These are phyloP conservation scores for Syncephalastrum racemosum DNA, from an alignment of 371 early-diverging fungal species.

Conservation along the genomic window DNA sequence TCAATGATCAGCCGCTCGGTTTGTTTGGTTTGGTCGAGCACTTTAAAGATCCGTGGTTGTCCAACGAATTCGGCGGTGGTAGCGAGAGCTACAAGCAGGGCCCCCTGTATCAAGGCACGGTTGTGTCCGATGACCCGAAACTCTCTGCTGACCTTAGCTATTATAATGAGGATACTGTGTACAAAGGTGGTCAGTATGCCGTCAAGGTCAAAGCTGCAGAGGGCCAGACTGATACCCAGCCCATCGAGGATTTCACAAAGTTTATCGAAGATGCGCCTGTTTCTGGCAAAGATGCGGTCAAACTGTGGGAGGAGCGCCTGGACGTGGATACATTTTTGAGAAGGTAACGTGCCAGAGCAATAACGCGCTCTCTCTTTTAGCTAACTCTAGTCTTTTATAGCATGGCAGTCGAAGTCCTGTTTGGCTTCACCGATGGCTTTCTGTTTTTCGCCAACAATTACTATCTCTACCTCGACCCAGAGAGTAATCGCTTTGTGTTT, in stretches of 20 bases:
- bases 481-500: constrained; percentile 21
- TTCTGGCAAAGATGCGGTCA: neutral
- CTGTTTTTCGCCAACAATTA: constrained; percentile 35
- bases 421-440: constrained; percentile 41
- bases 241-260: constrained; percentile 19
- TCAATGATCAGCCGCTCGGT: constrained; percentile 20
- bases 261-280: constrained; percentile 19
- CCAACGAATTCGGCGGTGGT: constrained; percentile 14
- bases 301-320: constrained; percentile 13
- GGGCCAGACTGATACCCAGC: neutral
- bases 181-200: constrained; percentile 8
- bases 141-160: constrained; percentile 19
- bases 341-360: constrained; percentile 12
- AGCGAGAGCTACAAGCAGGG: constrained; percentile 12
- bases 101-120: constrained; percentile 19
- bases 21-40: constrained; percentile 21
- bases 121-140: neutral
- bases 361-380: neutral
- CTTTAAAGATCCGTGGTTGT: constrained; percentile 19
- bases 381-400: constrained; percentile 11
- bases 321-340: constrained; percentile 17
- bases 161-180: constrained; percentile 15
- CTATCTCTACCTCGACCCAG: constrained; percentile 21
- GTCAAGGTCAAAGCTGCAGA: constrained; percentile 10
- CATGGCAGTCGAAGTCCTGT: constrained; percentile 32